Percentiles rank a stretch among this genome's conserved stretches.
Conservation (phyloP, 352 stramenopile genomes). For the Bremia lactucae region DNA sequence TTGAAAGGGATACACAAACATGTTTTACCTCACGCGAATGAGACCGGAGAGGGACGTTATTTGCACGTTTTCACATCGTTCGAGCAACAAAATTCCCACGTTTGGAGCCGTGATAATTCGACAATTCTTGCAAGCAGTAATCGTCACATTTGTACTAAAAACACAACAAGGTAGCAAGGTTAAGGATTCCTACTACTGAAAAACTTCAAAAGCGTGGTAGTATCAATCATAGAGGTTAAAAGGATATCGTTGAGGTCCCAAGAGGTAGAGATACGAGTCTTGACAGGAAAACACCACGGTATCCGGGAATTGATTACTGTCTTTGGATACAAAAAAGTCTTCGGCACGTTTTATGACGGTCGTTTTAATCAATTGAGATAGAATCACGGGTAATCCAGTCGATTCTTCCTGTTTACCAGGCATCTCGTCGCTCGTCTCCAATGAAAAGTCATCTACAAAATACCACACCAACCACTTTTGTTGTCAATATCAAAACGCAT, state of each 20-base stretch:
- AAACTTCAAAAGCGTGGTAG: neutral
- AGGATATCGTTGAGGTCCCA: conserved; percentile 89
- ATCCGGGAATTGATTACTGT: conserved; percentile 33
- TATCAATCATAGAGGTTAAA: conserved; percentile 7
- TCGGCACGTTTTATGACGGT: conserved; percentile 73
- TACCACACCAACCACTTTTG: too few species aligned
- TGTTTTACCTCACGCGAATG: conserved; percentile 67
- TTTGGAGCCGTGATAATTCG: conserved; percentile 93
- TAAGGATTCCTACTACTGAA: conserved; percentile 28
- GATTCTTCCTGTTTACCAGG: conserved; percentile 10
- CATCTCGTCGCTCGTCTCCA: conserved; percentile 19
- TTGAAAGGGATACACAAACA: neutral
- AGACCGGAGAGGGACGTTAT: conserved; percentile 82
- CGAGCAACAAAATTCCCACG: conserved; percentile 85
- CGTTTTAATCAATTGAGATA: conserved; percentile 58
- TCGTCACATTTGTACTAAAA: conserved; percentile 77
- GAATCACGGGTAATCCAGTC: conserved; percentile 29
- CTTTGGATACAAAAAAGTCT: conserved; percentile 31
- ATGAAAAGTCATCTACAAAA: conserved; percentile 30
- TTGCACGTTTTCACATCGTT: conserved; percentile 91
- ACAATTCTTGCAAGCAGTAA: conserved; percentile 91
- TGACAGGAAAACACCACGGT: conserved; percentile 87
- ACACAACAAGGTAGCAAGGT: conserved; percentile 21
- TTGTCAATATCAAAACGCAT: too few species aligned
- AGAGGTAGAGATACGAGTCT: conserved; percentile 91